Evolutionary conservation across 768 basidiomycete genomes (phyloP).

Genomic region (Agaricus subrufescens): DNA sequence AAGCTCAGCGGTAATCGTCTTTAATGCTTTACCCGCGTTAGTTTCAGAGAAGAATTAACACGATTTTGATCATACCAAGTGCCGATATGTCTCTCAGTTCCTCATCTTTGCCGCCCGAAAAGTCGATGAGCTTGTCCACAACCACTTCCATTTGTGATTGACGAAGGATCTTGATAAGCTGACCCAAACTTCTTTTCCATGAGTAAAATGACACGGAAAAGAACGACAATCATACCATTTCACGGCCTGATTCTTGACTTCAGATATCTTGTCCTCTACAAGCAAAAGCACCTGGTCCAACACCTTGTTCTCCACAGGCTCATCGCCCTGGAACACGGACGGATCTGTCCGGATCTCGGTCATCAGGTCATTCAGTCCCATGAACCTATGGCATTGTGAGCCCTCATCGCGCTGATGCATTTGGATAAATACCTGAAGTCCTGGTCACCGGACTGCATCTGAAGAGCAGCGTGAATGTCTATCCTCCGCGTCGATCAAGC

Average conservation of each 20-base stretch:
- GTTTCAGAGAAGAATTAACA: constrained; percentile 46
- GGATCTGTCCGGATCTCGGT: constrained; percentile 81
- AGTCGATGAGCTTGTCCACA: constrained; percentile 85
- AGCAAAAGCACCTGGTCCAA: constrained; percentile 79
- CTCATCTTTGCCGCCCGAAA: constrained; percentile 83
- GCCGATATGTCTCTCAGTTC: constrained; percentile 93
- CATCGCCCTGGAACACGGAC: constrained; percentile 75
- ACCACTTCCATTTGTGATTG: constrained; percentile 81
- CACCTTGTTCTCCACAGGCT: constrained; percentile 78
- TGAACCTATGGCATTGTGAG: constrained; percentile 57
- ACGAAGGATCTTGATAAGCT: constrained; percentile 84
- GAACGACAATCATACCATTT: constrained; percentile 64
- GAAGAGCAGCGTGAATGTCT: constrained; percentile 1
- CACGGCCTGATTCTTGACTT: constrained; percentile 97
- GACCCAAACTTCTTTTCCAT: constrained; percentile 60
- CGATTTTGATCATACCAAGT: constrained; percentile 53
- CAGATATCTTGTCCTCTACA: constrained; percentile 92
- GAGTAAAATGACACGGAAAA: neutral
- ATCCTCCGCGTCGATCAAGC: too few species aligned
- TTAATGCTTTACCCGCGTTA: constrained; percentile 61
- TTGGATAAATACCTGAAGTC: constrained; percentile 65
- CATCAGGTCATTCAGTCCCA: constrained; percentile 95
- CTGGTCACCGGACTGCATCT: constrained; percentile 92
- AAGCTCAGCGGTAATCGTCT: constrained; percentile 91
- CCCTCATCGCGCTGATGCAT: constrained; percentile 12